Evolutionary conservation across 768 basidiomycete species (phyloP).

Genomic region (Tulasnella sp.): DNA sequence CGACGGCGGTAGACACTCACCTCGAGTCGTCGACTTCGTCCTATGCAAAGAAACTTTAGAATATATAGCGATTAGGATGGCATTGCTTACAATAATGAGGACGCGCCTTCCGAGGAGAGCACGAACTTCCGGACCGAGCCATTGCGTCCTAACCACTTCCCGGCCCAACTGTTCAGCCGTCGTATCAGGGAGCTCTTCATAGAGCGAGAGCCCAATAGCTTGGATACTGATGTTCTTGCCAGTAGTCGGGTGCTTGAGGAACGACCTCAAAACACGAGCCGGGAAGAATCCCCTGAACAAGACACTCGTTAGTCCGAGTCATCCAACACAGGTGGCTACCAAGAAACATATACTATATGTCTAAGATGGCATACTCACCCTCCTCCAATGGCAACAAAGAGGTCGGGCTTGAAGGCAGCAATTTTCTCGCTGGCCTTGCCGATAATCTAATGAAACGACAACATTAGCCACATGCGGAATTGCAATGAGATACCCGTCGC

Average conservation of each 20-base stretch:
- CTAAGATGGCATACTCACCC: background rate
- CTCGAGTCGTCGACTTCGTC: constrained; percentile 84
- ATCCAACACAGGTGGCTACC: constrained; percentile 4
- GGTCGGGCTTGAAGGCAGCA: constrained; percentile 70
- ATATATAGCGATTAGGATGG: background rate
- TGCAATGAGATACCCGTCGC: background rate
- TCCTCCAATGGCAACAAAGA: constrained; percentile 70
- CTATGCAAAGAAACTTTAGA: constrained; percentile 28
- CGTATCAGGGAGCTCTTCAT: constrained; percentile 74
- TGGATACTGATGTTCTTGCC: constrained; percentile 82
- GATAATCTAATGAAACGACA: constrained; percentile 40
- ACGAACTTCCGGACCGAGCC: constrained; percentile 67
- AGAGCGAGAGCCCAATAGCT: constrained; percentile 91
- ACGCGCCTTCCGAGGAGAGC: constrained; percentile 66
- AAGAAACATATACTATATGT: no score
- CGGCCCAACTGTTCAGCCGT: constrained; percentile 61
- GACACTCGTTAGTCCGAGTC: constrained; percentile 1
- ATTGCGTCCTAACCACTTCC: constrained; percentile 90
- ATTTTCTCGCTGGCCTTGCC: constrained; percentile 53
- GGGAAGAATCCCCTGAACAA: constrained; percentile 66
- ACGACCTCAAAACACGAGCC: constrained; percentile 51
- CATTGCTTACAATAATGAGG: constrained; percentile 58
- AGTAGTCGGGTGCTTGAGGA: constrained; percentile 55
- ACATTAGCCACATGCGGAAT: background rate
- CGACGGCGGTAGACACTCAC: constrained; percentile 8